Base-by-base conservation (phyloP, 495 filamentous ascomycete genomes). In the Penicillium atrosanguineum region DNA sequence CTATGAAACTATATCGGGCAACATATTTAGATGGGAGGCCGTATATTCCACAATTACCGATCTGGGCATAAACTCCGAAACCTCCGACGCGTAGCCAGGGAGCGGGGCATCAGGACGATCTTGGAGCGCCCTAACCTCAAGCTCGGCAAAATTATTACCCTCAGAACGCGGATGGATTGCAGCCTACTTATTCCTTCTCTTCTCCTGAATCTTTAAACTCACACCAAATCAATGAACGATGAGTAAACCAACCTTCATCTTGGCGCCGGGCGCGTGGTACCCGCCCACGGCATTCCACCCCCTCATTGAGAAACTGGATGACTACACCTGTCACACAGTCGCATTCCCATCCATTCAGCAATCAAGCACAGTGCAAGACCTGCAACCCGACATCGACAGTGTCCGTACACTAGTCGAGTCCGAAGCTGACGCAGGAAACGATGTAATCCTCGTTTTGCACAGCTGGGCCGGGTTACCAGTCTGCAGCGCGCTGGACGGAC, bases 381-480 rank as follows among this genome's bases (percentile, higher is more conserved):
- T 74, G 1, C 48, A 65, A 31, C 59, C 58, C 0, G 72, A 75
- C 42, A 70, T 70, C n/a, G 43, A 40, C 0, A 55, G 59, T 0
- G 56, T 74, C 38, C 66, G 69, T 14, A 43, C 55, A 2, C 44
- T 67, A 0, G 63, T 72, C 23, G 59, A 64, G 25, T 37, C 47
- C 6, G 70, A 63, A 42, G 58, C 56, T 20, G 46, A 67, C 12
- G 61, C 52, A 0, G 69, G 70, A 6, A 52, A 64, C 21, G 70
- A 75, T n/a, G 63, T 76, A 12, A 46, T 75, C 11, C 40, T 76
- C 21, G 46, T 76, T 23, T 57, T 64, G 28, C 73, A 76, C 58
- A 78, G 76, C 36, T 83, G 80, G 67, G 69, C 79, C 26, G 81
- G 80, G 6, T 50, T 78, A 11, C 75, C 80, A 0, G 77, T 74